Conservation (phyloP, 2,329 filamentous ascomycete genomes). For the Penicillium palitans region DNA sequence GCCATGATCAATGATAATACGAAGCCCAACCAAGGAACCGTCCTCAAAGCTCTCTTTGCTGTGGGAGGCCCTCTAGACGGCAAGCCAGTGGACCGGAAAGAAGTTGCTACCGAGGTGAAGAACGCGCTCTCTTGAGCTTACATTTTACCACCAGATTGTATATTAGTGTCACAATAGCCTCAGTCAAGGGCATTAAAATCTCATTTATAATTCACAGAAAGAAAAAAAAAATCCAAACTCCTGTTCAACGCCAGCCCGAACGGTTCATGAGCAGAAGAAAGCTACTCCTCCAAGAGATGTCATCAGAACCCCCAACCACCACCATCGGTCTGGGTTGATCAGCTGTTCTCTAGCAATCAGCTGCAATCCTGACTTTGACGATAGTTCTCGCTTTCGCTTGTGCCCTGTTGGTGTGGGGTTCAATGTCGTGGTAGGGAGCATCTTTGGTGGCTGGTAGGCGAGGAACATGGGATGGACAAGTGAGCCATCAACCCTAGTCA, state of each 20-base stretch:
- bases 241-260: not conserved
- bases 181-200: not conserved
- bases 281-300: constrained; percentile 46
- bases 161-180: constrained; percentile 25
- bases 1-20: constrained; percentile 37
- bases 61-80: constrained; percentile 45
- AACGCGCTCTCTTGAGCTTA: constrained; percentile 32
- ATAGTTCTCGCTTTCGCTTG: constrained; percentile 28
- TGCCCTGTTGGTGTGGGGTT: constrained; percentile 54
- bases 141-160: constrained; percentile 19
- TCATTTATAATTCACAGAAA: constrained; percentile 8
- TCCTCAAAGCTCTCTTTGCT: constrained; percentile 47
- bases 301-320: constrained; percentile 52
- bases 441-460: constrained; percentile 62
- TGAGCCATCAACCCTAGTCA: constrained; percentile 63
- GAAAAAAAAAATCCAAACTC: not conserved
- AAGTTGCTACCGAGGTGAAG: constrained; percentile 45
- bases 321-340: constrained; percentile 45
- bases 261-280: constrained; percentile 35
- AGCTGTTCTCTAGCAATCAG: constrained; percentile 36
- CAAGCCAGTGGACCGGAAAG: constrained; percentile 45
- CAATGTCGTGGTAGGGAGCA: constrained; percentile 68
- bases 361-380: constrained; percentile 10
- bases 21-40: constrained; percentile 39
- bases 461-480: constrained; percentile 69